Percentiles rank a stretch among this genome's conserved stretches.
Evolutionary conservation across 495 filamentous ascomycete species (phyloP).

Genomic region (Aspergillus mulundensis): DNA sequence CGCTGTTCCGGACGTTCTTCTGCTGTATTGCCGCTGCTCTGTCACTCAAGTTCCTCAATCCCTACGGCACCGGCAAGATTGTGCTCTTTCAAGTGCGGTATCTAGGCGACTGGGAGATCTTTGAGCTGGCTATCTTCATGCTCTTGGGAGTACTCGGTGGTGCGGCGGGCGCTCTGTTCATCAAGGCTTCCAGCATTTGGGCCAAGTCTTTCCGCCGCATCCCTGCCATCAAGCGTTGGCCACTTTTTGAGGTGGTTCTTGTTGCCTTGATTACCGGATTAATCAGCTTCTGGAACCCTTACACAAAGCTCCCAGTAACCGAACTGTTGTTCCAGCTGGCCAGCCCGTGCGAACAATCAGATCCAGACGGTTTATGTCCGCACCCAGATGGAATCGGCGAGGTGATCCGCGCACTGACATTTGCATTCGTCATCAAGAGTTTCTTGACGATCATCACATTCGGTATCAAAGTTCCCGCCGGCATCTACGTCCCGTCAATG

Average conservation of each 20-base stretch:
- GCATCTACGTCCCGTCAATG: slow-evolving; percentile 98
- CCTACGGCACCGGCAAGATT: slow-evolving; percentile 93
- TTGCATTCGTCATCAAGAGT: slow-evolving; percentile 86
- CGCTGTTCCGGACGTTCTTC: slow-evolving; percentile 95
- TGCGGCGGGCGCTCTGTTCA: slow-evolving; percentile 82
- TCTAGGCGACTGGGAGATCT: slow-evolving; percentile 87
- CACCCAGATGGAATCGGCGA: slow-evolving; percentile 67
- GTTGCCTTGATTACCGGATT: slow-evolving; percentile 83
- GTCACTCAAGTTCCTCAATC: slow-evolving; percentile 89
- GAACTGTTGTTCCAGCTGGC: slow-evolving; percentile 89
- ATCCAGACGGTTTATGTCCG: slow-evolving; percentile 70
- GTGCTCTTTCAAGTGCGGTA: slow-evolving; percentile 95
- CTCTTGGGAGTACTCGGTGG: slow-evolving; percentile 82
- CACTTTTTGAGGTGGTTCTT: slow-evolving; percentile 80
- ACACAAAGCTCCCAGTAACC: slow-evolving; percentile 83
- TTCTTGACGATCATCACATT: slow-evolving; percentile 85
- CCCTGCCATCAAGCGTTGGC: slow-evolving; percentile 72
- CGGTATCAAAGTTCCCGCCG: slow-evolving; percentile 91
- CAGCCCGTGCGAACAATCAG: slow-evolving; percentile 67
- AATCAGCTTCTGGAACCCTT: slow-evolving; percentile 87
- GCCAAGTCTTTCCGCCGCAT: slow-evolving; percentile 83
- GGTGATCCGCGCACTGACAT: slow-evolving; percentile 62
- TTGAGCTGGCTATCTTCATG: slow-evolving; percentile 84
- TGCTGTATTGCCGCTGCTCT: slow-evolving; percentile 92
- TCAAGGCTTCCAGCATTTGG: slow-evolving; percentile 91